These are phyloP conservation scores for Zygnema cylindricum DNA, from an alignment of 139 green algal species.

Conservation along the genomic window DNA sequence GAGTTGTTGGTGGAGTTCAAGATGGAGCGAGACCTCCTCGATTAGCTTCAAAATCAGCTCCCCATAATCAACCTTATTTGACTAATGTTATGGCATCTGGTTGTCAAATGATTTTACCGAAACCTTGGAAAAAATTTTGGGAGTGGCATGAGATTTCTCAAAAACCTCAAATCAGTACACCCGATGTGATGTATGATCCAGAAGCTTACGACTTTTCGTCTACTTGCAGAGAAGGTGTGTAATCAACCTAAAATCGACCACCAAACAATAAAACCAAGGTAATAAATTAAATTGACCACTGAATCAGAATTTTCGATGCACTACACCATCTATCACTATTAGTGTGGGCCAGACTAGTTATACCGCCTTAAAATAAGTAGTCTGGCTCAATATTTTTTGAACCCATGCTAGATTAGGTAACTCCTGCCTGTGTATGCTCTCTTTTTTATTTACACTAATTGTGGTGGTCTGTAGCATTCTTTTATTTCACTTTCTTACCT, in stretches of 20 bases:
- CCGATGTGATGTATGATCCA: neutral
- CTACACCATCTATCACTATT: too few relatives aligned
- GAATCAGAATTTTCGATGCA: too few relatives aligned
- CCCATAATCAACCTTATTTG: neutral
- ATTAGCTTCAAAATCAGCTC: neutral
- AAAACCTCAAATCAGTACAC: constrained; percentile 8
- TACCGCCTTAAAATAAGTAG: too few relatives aligned
- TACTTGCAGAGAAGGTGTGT: constrained; percentile 11
- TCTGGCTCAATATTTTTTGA: too few relatives aligned
- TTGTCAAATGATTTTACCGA: constrained; percentile 31
- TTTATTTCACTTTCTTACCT: too few relatives aligned
- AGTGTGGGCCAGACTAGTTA: too few relatives aligned
- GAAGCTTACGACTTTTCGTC: constrained; percentile 18
- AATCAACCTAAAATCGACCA: neutral
- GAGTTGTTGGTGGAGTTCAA: constrained; percentile 8
- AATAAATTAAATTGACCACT: constrained; percentile 8
- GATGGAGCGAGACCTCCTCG: neutral
- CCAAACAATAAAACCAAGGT: too few relatives aligned
- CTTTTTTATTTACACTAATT: too few relatives aligned
- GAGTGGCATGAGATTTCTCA: constrained; percentile 15
- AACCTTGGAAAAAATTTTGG: constrained; percentile 18
- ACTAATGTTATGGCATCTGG: neutral
- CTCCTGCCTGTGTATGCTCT: too few relatives aligned
- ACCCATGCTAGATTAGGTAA: too few relatives aligned
- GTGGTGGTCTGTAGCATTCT: too few relatives aligned